Percentiles rank a stretch among this genome's conserved stretches.
Conservation (phyloP, 352 stramenopile species). For the Phytophthora sp. region DNA sequence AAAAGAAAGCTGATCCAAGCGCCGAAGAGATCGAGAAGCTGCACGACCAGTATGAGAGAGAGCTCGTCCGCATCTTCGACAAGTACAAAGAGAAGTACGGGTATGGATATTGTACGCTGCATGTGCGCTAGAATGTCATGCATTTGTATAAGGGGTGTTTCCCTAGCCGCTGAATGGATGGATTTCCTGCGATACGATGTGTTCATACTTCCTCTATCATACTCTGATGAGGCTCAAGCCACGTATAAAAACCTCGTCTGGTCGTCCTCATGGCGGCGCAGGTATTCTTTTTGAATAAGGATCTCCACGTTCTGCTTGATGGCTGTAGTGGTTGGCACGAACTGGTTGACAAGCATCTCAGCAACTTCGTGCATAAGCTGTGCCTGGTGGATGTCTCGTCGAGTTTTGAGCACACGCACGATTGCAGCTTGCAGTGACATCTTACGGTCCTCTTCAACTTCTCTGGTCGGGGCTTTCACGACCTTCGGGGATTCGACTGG, state of each 20-base stretch:
- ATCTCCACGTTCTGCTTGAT: constrained; percentile 87
- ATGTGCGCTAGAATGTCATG: constrained; percentile 52
- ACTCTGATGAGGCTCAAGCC: constrained; percentile 38
- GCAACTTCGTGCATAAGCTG: constrained; percentile 72
- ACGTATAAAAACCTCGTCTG: constrained; percentile 73
- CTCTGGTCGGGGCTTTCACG: constrained; percentile 51
- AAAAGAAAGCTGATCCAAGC: constrained; percentile 64
- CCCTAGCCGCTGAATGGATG: constrained; percentile 11
- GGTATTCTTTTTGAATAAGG: constrained; percentile 86
- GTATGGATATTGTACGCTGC: constrained; percentile 59
- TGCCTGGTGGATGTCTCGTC: constrained; percentile 69
- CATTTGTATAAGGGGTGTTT: constrained; percentile 15
- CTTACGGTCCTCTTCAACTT: constrained; percentile 89
- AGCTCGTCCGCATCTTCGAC: constrained; percentile 81
- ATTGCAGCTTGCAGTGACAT: constrained; percentile 88
- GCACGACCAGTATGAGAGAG: constrained; percentile 66
- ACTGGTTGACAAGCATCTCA: constrained; percentile 78
- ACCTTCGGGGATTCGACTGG: constrained; percentile 76
- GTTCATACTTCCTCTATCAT: background rate
- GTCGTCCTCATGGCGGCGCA: constrained; percentile 70
- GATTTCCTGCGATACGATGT: constrained; percentile 14
- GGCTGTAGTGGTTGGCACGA: constrained; percentile 59
- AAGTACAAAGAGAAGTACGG: constrained; percentile 86
- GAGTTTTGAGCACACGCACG: constrained; percentile 84
- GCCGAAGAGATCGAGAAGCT: constrained; percentile 71